These are phyloP conservation scores for Serendipita sp. DNA, from an alignment of 1,284 basidiomycete species.

Conservation along the genomic window DNA sequence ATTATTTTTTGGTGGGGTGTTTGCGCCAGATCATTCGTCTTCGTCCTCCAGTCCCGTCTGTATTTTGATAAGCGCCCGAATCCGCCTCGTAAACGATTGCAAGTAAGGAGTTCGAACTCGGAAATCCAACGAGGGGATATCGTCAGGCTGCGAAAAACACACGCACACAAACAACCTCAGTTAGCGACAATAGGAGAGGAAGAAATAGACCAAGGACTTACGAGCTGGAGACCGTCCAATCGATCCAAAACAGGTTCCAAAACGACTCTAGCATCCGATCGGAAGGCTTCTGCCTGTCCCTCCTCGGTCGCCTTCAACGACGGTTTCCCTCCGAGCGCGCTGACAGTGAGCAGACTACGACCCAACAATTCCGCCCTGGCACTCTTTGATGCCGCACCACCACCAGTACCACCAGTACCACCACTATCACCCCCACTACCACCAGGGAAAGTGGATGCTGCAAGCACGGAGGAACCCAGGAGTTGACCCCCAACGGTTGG, in stretches of 20 bases:
- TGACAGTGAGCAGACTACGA: constrained; percentile 1
- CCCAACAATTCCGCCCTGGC: neutral
- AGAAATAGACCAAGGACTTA: neutral
- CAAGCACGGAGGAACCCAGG: neutral
- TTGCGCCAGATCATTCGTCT: neutral
- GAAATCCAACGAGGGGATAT: neutral
- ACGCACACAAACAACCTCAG: no score
- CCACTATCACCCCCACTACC: neutral
- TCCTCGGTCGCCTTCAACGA: neutral
- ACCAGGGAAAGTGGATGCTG: neutral
- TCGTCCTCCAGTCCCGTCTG: neutral
- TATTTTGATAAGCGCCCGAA: neutral
- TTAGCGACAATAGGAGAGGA: neutral
- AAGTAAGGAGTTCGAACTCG: neutral
- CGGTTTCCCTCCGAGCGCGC: neutral
- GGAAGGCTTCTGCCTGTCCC: constrained; percentile 7
- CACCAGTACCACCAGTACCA: neutral
- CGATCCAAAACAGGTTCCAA: constrained; percentile 10
- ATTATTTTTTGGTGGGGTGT: neutral
- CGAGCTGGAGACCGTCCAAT: constrained; percentile 10
- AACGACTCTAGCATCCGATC: constrained; percentile 2
- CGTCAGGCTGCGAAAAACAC: neutral
- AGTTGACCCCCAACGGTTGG: neutral
- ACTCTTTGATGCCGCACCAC: neutral
- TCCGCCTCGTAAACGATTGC: constrained; percentile 1